Evolutionary conservation across 1,284 basidiomycete species (phyloP), one percentile per base, ranked within the genome.

Genomic region (Marasmius tenuissimus): DNA sequence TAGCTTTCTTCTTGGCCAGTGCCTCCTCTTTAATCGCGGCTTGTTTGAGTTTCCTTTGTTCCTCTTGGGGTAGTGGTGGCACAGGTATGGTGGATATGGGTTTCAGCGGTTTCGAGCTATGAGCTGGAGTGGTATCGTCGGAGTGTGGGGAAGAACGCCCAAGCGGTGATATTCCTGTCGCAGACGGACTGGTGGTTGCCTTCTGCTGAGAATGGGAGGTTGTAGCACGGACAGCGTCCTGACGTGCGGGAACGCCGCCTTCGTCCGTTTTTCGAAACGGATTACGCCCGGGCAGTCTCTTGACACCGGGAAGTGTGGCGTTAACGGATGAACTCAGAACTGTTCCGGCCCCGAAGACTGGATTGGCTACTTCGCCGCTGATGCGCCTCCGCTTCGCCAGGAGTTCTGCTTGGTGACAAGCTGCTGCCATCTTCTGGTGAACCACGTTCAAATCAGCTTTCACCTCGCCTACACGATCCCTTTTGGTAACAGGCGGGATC

Each of bases 51-150:
- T 65, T 63, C 35, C 42, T 34, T 48, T 57, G 61, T 38, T 66
- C 60, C 22, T 62, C 54, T 11, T 59, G 57, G 20, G 75, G 72
- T 49, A 74, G 72, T 38, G 67, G 62, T 9, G 78, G 76, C 27
- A 74, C 69, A 33, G 70, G 69, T 20, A 80, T 59, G 11, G 66
- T 65, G 11, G 76, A 76, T 47, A 81, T 78, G 2, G 77, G 79
- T 61, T 70, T 75, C 56, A 81, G 64, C 27, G 67, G 66, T 45
- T 72, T 79, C 18, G 16, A 14, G 14, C 56, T 27, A 51, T 27
- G 18, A 51, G 20, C 27, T 7, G 20, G 20, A 14, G 20, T 14
- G 27, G 6, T 12, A 9, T 27, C 27, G 8, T 45, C 42, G 42
- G 42, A 45, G 18, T 45, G 12, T 2, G 3, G 42, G 14, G 18